Percentiles rank a stretch among this genome's conserved stretches.
Evolutionary conservation across 2,329 filamentous ascomycete genomes (phyloP).

Genomic region (Thermochaetoides dissita): DNA sequence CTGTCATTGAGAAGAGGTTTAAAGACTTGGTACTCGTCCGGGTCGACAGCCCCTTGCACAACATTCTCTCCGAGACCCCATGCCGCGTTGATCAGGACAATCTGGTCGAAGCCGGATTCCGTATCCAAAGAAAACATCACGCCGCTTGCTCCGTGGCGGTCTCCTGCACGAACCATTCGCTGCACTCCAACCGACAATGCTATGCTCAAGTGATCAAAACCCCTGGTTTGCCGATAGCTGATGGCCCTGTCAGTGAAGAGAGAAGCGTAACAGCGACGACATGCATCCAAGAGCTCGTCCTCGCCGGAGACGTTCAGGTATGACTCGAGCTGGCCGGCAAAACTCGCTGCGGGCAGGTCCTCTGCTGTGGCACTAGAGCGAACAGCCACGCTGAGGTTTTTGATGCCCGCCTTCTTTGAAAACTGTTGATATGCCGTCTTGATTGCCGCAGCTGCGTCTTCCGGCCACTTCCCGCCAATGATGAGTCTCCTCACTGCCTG

Average conservation of each 20-base stretch:
- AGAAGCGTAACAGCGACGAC: conserved; percentile 24
- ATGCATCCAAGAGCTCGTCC: conserved; percentile 21
- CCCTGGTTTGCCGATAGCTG: conserved; percentile 19
- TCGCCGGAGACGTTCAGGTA: conserved; percentile 23
- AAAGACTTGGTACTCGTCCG: conserved; percentile 26
- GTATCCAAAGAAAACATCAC: conserved; percentile 29
- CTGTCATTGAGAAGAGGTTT: conserved; percentile 20
- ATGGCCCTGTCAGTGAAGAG: conserved; percentile 26
- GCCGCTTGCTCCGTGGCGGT: conserved; percentile 18
- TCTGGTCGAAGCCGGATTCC: conserved; percentile 24
- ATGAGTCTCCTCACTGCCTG: conserved; percentile 19
- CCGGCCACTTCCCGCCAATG: conserved; percentile 20
- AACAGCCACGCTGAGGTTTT: conserved; percentile 22
- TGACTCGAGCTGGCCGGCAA: conserved; percentile 25
- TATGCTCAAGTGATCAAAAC: conserved; percentile 17
- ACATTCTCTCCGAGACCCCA: conserved; percentile 27
- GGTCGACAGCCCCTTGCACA: conserved; percentile 24
- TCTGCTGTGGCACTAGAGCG: conserved; percentile 26
- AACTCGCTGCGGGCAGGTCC: conserved; percentile 25
- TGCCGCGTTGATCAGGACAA: conserved; percentile 24
- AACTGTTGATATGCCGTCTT: conserved; percentile 18
- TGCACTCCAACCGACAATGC: conserved; percentile 20
- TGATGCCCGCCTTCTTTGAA: conserved; percentile 9
- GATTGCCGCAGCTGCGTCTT: conserved; percentile 18
- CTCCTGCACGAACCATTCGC: conserved; percentile 22